phyloP scores from a whole-genome alignment of 768 basidiomycete species.

The Lactarius tabidus region DNA sequence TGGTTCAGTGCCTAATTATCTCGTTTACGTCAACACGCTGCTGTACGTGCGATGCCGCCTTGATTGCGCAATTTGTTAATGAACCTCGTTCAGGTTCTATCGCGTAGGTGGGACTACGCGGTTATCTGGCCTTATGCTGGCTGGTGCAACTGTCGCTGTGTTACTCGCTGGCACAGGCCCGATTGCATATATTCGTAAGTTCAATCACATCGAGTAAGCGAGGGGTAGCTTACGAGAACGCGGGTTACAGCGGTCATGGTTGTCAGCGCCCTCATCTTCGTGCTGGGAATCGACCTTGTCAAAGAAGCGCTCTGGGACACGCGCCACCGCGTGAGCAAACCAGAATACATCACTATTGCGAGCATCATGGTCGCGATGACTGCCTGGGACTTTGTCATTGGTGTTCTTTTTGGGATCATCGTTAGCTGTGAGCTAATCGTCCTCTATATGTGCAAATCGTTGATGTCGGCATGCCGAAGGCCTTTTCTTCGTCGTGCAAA shows the following conservation, averaged over 20 bases:
- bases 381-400: conserved; percentile 89
- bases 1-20: conserved; percentile 86
- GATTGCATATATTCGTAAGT: conserved; percentile 88
- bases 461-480: conserved; percentile 39
- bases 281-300: conserved; percentile 88
- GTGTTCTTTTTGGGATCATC: conserved; percentile 88
- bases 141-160: conserved; percentile 62
- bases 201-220: neutral
- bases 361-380: conserved; percentile 94
- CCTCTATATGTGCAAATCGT: neutral
- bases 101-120: conserved; percentile 87
- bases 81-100: conserved; percentile 59
- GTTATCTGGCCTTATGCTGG: conserved; percentile 81
- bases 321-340: conserved; percentile 77
- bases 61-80: conserved; percentile 22
- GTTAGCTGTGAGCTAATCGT: conserved; percentile 64
- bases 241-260: conserved; percentile 72
- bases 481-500: conserved; percentile 96
- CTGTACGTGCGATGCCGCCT: conserved; percentile 12
- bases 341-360: conserved; percentile 77
- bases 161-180: conserved; percentile 82
- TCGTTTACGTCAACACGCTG: conserved; percentile 80
- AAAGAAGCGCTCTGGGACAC: conserved; percentile 99
- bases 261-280: conserved; percentile 88
- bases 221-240: neutral